Evolutionary conservation across 2,329 filamentous ascomycete genomes (phyloP).

Genomic region (Aspergillus thermomutatus): DNA sequence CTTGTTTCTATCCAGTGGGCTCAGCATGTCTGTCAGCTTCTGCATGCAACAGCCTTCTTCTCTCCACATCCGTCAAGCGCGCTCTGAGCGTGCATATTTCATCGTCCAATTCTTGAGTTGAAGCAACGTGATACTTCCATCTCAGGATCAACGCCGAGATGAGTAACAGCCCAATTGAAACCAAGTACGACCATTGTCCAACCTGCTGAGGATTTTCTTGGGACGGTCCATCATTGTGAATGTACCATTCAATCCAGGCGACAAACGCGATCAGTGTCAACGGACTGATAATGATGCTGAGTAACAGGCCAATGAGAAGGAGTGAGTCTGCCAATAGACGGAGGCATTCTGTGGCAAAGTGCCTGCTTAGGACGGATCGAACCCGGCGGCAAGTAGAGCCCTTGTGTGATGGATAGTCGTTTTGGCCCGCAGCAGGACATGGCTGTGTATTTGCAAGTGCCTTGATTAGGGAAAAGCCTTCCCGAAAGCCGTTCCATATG

Average conservation of each 20-base stretch:
- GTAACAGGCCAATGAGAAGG: conserved; percentile 17
- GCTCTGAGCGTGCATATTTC: conserved; percentile 24
- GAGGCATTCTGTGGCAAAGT: conserved; percentile 6
- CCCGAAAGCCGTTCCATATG: conserved; percentile 18
- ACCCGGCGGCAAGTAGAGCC: neutral
- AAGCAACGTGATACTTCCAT: conserved; percentile 26
- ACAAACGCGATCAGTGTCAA: conserved; percentile 31
- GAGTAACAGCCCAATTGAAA: conserved; percentile 26
- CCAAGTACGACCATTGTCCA: conserved; percentile 29
- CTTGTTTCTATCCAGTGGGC: too few species aligned
- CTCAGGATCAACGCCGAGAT: conserved; percentile 26
- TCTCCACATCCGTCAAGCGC: neutral
- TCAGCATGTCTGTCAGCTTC: neutral
- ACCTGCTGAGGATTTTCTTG: conserved; percentile 29
- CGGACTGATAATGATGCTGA: conserved; percentile 30
- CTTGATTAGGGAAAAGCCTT: conserved; percentile 7
- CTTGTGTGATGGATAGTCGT: neutral
- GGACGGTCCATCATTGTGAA: conserved; percentile 25
- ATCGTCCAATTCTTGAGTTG: conserved; percentile 24
- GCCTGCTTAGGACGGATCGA: conserved; percentile 7
- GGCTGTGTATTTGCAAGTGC: neutral
- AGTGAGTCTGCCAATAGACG: conserved; percentile 12
- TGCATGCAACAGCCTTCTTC: conserved; percentile 2
- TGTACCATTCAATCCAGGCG: conserved; percentile 31
- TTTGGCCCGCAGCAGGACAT: neutral